Percentiles rank a stretch among this genome's conserved stretches.
Conservation (phyloP, 140 eudicot species). For the Senecio squalidus region DNA sequence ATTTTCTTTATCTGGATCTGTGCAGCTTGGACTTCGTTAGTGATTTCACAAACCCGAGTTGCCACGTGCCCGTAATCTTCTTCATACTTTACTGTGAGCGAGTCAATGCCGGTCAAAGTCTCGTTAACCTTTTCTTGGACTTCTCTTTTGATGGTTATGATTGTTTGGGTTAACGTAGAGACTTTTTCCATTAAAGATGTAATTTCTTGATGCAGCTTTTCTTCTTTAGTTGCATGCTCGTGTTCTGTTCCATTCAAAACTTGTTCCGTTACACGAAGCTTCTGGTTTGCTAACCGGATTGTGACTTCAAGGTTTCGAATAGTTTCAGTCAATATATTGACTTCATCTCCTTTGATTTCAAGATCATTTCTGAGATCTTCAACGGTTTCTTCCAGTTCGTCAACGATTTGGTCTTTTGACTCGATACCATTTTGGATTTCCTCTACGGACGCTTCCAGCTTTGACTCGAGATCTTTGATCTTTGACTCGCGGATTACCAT, state of each 20-base stretch:
- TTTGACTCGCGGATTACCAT: slow-evolving; percentile 17
- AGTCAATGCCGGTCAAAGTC: slow-evolving; percentile 41
- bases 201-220: slow-evolving; percentile 48
- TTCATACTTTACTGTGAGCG: slow-evolving; percentile 55
- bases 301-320: slow-evolving; percentile 64
- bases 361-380: slow-evolving; percentile 69
- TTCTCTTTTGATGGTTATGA: slow-evolving; percentile 31
- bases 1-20: slow-evolving; percentile 34
- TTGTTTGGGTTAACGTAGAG: slow-evolving; percentile 27
- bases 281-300: slow-evolving; percentile 69
- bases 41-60: slow-evolving; percentile 48
- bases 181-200: slow-evolving; percentile 45
- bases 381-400: slow-evolving; percentile 49
- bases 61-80: slow-evolving; percentile 68
- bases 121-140: slow-evolving; percentile 45
- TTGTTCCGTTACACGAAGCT: slow-evolving; percentile 87
- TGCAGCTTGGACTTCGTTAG: slow-evolving; percentile 49
- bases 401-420: slow-evolving; percentile 32
- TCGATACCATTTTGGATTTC: slow-evolving; percentile 37
- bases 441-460: slow-evolving; percentile 30
- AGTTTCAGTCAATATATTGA: slow-evolving; percentile 49
- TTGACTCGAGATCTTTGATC: slow-evolving; percentile 29
- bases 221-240: slow-evolving; percentile 39
- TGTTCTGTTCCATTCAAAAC: slow-evolving; percentile 63
- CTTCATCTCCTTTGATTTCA: slow-evolving; percentile 72